Percentiles rank a stretch among this genome's conserved stretches.
Conservation (phyloP, 2,329 filamentous ascomycete genomes). For the Dactylellina leptospora region DNA sequence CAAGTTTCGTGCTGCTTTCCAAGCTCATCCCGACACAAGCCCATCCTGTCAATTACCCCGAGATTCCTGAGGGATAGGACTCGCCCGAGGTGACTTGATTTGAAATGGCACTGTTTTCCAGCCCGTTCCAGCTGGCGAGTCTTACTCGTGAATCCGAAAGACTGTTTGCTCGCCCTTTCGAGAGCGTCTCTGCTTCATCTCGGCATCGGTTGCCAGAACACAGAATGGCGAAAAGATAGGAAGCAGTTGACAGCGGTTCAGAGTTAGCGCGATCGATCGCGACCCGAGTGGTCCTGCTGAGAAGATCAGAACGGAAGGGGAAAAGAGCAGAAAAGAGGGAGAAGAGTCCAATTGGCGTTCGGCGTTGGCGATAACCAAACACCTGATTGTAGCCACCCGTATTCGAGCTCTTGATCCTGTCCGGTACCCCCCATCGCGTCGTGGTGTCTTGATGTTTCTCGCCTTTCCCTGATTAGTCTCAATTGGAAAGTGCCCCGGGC, state of each 20-base stretch:
- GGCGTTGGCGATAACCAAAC: not conserved
- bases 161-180: not conserved
- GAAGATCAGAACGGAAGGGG: not conserved
- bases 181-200: not conserved
- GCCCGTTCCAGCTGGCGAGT: not conserved
- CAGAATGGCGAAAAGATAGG: not conserved
- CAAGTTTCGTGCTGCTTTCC: not conserved
- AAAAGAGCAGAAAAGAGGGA: not conserved
- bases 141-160: not conserved
- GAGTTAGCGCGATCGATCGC: not conserved
- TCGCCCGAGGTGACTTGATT: conserved; percentile 6
- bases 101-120: conserved; percentile 28
- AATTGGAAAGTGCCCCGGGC: conserved; percentile 42
- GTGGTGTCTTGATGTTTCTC: conserved; percentile 15
- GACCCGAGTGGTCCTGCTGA: not conserved
- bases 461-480: conserved; percentile 20
- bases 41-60: conserved; percentile 26
- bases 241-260: not conserved
- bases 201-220: not conserved
- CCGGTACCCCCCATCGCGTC: too few species aligned
- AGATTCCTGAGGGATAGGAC: conserved; percentile 10
- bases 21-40: not conserved
- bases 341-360: not conserved
- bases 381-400: too few species aligned
- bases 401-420: too few species aligned